A percentile compares a stretch with the other conserved stretches of the same genome.
Evolutionary conservation across 2,329 filamentous ascomycete species (phyloP).

Genomic region (Fusarium graminum): DNA sequence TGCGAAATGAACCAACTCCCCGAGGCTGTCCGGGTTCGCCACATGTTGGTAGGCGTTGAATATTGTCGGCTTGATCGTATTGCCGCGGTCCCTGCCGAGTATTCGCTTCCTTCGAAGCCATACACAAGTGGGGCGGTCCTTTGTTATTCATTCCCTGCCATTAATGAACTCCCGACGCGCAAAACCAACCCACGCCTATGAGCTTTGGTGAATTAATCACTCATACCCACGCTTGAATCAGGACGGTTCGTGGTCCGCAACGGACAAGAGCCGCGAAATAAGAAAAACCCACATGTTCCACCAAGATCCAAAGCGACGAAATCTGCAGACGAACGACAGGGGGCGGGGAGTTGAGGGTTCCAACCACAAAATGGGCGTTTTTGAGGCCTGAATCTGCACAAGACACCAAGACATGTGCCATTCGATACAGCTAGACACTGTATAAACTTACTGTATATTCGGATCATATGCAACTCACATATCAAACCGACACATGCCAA

Average conservation of each 20-base stretch:
- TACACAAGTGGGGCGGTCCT: slow-evolving; percentile 26
- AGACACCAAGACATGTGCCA: background rate
- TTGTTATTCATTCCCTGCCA: slow-evolving; percentile 16
- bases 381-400: background rate
- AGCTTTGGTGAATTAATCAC: slow-evolving; percentile 29
- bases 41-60: slow-evolving; percentile 13
- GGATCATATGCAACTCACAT: background rate
- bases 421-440: background rate
- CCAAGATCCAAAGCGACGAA: slow-evolving; percentile 19
- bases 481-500: background rate
- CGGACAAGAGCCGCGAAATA: slow-evolving; percentile 30
- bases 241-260: slow-evolving; percentile 14
- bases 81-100: slow-evolving; percentile 29
- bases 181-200: slow-evolving; percentile 19
- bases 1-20: slow-evolving; percentile 35
- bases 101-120: slow-evolving; percentile 17
- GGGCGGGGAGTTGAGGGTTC: slow-evolving; percentile 40
- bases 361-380: slow-evolving; percentile 2
- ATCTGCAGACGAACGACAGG: slow-evolving; percentile 33
- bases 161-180: slow-evolving; percentile 24
- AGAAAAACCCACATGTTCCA: slow-evolving; percentile 27
- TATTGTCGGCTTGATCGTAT: slow-evolving; percentile 11
- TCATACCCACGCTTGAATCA: slow-evolving; percentile 17
- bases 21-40: slow-evolving; percentile 30
- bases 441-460: background rate